A percentile compares a stretch with the other conserved stretches of the same genome.
These are phyloP conservation scores for Erysiphe pulchra DNA, from an alignment of 2,329 filamentous ascomycete genomes.

Conservation along the genomic window DNA sequence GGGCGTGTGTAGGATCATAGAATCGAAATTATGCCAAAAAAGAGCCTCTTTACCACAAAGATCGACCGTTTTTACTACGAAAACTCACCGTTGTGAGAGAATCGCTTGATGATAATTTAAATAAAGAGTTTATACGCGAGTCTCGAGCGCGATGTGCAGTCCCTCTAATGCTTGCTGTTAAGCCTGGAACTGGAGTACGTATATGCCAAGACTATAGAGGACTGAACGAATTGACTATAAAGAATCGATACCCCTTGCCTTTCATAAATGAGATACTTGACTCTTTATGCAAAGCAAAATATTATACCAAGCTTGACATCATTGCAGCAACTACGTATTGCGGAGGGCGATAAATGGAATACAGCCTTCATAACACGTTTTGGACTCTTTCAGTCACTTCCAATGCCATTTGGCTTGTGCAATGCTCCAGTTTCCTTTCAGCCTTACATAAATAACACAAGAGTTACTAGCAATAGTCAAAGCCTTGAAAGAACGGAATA, in stretches of 20 bases:
- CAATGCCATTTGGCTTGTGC: too few species aligned
- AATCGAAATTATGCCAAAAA: too few species aligned
- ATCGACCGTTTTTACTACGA: background rate
- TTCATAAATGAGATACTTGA: background rate
- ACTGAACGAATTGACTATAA: conserved; percentile 1
- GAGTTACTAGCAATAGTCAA: too few species aligned
- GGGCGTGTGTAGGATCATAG: too few species aligned
- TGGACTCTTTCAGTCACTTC: too few species aligned
- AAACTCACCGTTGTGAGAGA: background rate
- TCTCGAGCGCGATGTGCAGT: background rate
- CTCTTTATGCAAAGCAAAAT: too few species aligned
- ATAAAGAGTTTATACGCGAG: conserved; percentile 1
- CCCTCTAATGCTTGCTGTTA: background rate
- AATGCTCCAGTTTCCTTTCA: too few species aligned
- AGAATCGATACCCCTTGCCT: conserved; percentile 1
- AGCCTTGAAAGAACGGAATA: too few species aligned
- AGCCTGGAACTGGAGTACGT: background rate
- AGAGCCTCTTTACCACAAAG: background rate
- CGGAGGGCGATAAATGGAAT: too few species aligned
- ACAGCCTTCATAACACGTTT: too few species aligned
- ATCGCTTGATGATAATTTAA: conserved; percentile 1
- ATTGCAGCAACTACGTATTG: too few species aligned
- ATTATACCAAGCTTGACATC: too few species aligned
- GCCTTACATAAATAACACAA: background rate
- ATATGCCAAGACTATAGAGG: conserved; percentile 1